Conservation (phyloP, 139 green algal genomes). For the Zygnema cylindricum region DNA sequence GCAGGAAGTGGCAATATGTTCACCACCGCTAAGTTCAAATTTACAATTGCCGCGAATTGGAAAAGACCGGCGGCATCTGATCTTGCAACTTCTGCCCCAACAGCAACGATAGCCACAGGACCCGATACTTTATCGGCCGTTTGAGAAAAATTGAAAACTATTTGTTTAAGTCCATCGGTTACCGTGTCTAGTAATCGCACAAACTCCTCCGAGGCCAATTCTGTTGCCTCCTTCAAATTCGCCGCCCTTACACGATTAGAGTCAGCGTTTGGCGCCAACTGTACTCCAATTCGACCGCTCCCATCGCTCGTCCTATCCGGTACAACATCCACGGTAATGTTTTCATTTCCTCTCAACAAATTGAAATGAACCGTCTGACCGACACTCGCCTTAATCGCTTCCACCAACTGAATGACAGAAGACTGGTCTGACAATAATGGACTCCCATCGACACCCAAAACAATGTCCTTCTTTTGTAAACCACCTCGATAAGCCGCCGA, state of each 20-base stretch:
- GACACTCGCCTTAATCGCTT: slow-evolving; percentile 41
- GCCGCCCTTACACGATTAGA: slow-evolving; percentile 61
- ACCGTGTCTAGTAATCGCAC: slow-evolving; percentile 68
- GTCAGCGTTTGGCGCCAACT: slow-evolving; percentile 78
- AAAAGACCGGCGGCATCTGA: slow-evolving; percentile 72
- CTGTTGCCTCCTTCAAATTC: slow-evolving; percentile 55
- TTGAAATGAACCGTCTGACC: slow-evolving; percentile 25
- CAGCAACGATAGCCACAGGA: slow-evolving; percentile 93
- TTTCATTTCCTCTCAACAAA: not conserved
- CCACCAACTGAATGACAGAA: slow-evolving; percentile 46
- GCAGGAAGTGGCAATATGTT: slow-evolving; percentile 95
- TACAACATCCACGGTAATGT: slow-evolving; percentile 23
- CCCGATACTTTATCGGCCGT: slow-evolving; percentile 75
- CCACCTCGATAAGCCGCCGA: slow-evolving; percentile 74
- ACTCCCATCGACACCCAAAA: slow-evolving; percentile 72
- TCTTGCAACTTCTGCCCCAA: slow-evolving; percentile 83
- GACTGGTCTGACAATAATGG: slow-evolving; percentile 11
- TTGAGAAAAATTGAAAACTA: slow-evolving; percentile 64
- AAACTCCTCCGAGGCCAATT: slow-evolving; percentile 68
- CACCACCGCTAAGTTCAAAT: slow-evolving; percentile 97
- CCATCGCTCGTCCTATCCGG: slow-evolving; percentile 68
- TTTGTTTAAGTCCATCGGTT: slow-evolving; percentile 43
- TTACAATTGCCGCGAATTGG: slow-evolving; percentile 95
- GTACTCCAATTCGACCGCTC: slow-evolving; percentile 85
- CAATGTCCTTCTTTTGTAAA: slow-evolving; percentile 76